Evolutionary conservation across 345 rosid species (phyloP).

Genomic region (Salix arbutifolia): DNA sequence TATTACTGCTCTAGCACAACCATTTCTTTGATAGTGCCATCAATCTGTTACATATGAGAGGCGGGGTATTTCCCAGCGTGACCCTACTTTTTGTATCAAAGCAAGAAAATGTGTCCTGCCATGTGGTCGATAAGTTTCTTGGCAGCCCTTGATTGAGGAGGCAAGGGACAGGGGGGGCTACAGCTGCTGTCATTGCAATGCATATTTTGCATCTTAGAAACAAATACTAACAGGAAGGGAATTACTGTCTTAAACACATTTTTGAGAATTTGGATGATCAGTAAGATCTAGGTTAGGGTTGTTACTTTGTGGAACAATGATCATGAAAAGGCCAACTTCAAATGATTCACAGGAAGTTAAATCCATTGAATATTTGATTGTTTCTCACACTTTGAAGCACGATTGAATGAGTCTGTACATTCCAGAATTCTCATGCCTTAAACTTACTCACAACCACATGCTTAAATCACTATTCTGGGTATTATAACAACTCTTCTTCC

Average conservation of each 20-base stretch:
- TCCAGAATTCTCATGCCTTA: neutral
- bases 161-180: neutral
- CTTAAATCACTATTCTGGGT: neutral
- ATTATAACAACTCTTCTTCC: neutral
- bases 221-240: neutral
- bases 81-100: neutral
- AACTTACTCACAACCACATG: neutral
- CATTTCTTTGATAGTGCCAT: neutral
- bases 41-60: neutral
- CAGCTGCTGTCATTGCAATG: neutral
- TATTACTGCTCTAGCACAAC: neutral
- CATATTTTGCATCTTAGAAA: neutral
- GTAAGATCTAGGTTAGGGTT: neutral
- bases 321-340: neutral
- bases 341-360: neutral
- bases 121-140: neutral
- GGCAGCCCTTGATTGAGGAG: neutral
- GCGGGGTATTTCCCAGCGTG: neutral
- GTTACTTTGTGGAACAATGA: neutral
- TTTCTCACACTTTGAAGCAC: neutral
- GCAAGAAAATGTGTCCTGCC: neutral
- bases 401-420: neutral
- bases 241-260: neutral
- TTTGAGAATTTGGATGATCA: neutral
- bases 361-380: neutral